Percentiles rank a stretch among this genome's conserved stretches.
Conservation (phyloP, 2,329 filamentous ascomycete species). For the Colletotrichum liaoningense region DNA sequence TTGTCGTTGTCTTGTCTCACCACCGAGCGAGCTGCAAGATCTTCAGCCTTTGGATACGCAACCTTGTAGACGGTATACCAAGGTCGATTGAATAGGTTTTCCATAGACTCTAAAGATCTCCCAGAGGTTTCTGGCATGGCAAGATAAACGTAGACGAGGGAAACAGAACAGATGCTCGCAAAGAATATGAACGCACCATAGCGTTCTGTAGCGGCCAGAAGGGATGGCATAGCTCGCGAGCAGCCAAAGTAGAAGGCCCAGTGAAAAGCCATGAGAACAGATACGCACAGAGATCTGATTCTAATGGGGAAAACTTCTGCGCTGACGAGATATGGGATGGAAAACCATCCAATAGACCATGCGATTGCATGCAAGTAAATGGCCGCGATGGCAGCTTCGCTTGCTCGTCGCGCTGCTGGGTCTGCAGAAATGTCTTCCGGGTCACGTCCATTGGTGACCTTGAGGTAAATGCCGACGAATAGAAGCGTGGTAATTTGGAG, state of each 20-base stretch:
- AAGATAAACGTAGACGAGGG: conserved; percentile 44
- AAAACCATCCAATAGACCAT: conserved; percentile 60
- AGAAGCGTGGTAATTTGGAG: conserved; percentile 46
- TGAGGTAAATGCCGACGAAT: conserved; percentile 45
- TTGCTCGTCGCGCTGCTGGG: conserved; percentile 43
- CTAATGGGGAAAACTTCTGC: conserved; percentile 57
- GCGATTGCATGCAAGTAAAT: conserved; percentile 57
- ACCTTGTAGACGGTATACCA: conserved; percentile 45
- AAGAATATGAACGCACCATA: conserved; percentile 37
- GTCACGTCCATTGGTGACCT: conserved; percentile 41
- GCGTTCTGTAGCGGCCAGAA: conserved; percentile 45
- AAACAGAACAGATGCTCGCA: conserved; percentile 18
- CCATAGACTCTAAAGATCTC: conserved; percentile 45
- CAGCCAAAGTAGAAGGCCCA: conserved; percentile 50
- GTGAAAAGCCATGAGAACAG: conserved; percentile 56
- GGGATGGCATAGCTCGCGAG: conserved; percentile 47
- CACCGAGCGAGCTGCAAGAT: conserved; percentile 19
- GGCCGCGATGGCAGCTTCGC: conserved; percentile 52
- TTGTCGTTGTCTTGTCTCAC: not conserved
- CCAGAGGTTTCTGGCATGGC: conserved; percentile 47
- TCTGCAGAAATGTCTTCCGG: conserved; percentile 34
- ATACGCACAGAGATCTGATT: conserved; percentile 53
- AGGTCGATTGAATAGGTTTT: conserved; percentile 42
- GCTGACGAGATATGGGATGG: conserved; percentile 56
- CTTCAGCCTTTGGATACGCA: conserved; percentile 43